phyloP scores from a whole-genome alignment of 805 yeast genomes.

The Suhomyces kilbournensis region DNA sequence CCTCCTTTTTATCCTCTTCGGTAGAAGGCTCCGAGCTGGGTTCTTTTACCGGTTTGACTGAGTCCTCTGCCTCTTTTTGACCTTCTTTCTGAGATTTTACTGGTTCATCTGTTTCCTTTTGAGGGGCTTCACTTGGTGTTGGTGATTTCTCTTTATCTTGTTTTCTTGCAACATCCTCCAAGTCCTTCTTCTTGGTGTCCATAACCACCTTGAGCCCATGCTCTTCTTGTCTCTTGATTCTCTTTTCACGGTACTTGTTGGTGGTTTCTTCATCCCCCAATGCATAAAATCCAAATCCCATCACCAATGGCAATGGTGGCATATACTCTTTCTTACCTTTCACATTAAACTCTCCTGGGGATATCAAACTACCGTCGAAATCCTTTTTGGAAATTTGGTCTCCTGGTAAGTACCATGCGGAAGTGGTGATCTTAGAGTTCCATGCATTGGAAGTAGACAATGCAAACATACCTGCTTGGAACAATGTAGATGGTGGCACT shows the following conservation, averaged over 20 bases:
- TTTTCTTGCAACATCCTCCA: conserved; percentile 20
- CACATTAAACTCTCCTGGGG: conserved; percentile 59
- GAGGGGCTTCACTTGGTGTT: background rate
- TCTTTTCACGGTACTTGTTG: conserved; percentile 20
- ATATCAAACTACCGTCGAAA: conserved; percentile 53
- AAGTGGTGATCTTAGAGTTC: conserved; percentile 77
- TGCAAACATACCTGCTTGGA: conserved; percentile 88
- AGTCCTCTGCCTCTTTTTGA: background rate
- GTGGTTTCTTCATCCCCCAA: conserved; percentile 58
- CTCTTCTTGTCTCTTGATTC: conserved; percentile 32
- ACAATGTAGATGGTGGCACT: conserved; percentile 80
- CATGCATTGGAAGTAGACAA: conserved; percentile 82
- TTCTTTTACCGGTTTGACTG: background rate
- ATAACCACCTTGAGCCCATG: conserved; percentile 36
- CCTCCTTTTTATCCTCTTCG: background rate
- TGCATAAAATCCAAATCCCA: conserved; percentile 89
- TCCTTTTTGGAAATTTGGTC: conserved; percentile 68
- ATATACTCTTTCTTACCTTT: conserved; percentile 55
- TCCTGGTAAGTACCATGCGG: conserved; percentile 85
- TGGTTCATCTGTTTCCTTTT: background rate
- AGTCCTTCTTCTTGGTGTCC: conserved; percentile 37
- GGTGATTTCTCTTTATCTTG: background rate
- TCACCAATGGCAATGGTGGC: conserved; percentile 78
- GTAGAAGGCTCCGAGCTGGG: conserved; percentile 2
- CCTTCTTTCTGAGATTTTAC: background rate